Conservation (phyloP, 176 grass and related monocot genomes). For the Carex myosuroides region DNA sequence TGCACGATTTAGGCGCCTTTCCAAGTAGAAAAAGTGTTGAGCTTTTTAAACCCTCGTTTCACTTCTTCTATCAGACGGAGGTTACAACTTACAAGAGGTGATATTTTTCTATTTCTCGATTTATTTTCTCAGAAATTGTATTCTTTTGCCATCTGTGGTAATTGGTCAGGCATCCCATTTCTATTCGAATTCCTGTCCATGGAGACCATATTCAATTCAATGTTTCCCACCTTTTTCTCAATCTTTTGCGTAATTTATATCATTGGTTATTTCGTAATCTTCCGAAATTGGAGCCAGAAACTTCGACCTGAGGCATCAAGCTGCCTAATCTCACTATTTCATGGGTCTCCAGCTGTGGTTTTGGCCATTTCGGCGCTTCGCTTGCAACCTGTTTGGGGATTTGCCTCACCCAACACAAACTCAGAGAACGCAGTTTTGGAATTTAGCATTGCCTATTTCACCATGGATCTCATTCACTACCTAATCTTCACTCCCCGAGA, state of each 20-base stretch:
- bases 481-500: conserved; percentile 71
- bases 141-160: background rate
- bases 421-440: conserved; percentile 70
- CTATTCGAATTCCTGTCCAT: background rate
- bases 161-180: background rate
- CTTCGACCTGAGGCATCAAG: conserved; percentile 61
- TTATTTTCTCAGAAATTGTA: background rate
- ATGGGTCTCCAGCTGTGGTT: conserved; percentile 59
- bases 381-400: conserved; percentile 35
- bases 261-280: conserved; percentile 37
- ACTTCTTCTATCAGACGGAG: background rate
- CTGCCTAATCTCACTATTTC: conserved; percentile 84
- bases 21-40: background rate
- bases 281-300: conserved; percentile 56
- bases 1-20: conserved; percentile 15
- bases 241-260: conserved; percentile 59
- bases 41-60: background rate
- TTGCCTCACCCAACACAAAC: conserved; percentile 51
- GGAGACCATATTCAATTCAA: conserved; percentile 23
- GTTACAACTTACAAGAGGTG: conserved; percentile 6
- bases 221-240: conserved; percentile 48
- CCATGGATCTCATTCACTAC: conserved; percentile 88
- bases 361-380: conserved; percentile 37
- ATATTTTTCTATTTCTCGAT: background rate
- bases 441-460: conserved; percentile 92